These are phyloP conservation scores for Magnaporthiopsis poae DNA, from an alignment of 2,329 filamentous ascomycete species.

Conservation along the genomic window DNA sequence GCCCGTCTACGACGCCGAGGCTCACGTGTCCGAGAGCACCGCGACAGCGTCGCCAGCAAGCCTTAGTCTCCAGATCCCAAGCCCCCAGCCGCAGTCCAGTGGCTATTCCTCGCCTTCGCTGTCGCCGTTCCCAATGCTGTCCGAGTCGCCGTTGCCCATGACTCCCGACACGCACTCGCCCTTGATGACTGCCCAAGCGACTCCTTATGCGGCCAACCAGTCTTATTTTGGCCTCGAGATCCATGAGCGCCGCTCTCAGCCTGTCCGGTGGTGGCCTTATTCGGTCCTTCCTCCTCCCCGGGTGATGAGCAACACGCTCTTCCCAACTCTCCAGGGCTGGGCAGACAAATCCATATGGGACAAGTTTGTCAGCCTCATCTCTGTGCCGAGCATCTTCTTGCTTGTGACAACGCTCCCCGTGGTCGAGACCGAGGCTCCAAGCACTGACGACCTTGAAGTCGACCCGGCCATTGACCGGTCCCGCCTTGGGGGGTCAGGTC, in stretches of 20 bases:
- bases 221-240: constrained; percentile 35
- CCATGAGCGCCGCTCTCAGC: constrained; percentile 30
- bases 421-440: constrained; percentile 51
- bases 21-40: background rate
- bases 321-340: constrained; percentile 81
- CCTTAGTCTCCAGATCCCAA: constrained; percentile 39
- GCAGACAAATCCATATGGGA: constrained; percentile 73
- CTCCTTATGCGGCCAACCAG: background rate
- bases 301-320: constrained; percentile 62
- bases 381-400: constrained; percentile 81
- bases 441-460: constrained; percentile 36
- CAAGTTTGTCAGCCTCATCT: constrained; percentile 68
- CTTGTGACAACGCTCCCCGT: constrained; percentile 86
- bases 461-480: constrained; percentile 21
- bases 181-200: constrained; percentile 10
- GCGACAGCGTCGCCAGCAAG: constrained; percentile 11
- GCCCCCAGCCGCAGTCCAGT: constrained; percentile 31
- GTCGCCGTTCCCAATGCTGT: constrained; percentile 60
- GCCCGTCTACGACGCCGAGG: constrained; percentile 8
- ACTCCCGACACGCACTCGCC: constrained; percentile 30
- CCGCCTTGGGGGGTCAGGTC: constrained; percentile 6
- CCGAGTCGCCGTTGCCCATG: constrained; percentile 44
- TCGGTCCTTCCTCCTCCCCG: constrained; percentile 61
- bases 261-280: constrained; percentile 74
- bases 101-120: constrained; percentile 36